phyloP scores from a whole-genome alignment of 257 asterid genomes.

The Salvia rosmarinus region DNA sequence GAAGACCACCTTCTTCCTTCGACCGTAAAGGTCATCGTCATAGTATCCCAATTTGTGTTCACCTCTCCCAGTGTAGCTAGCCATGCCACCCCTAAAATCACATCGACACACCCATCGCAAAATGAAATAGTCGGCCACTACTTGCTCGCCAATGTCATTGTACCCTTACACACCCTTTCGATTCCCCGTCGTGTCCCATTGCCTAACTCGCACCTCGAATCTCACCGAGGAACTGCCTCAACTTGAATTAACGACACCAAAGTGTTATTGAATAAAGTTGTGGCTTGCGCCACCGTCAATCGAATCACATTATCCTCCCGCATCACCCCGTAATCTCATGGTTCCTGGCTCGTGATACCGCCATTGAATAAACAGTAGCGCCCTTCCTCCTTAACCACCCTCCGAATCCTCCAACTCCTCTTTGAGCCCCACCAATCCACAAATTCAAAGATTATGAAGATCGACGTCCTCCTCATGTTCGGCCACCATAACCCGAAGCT shows the following conservation, averaged over 20 bases:
- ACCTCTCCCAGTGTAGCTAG: background rate
- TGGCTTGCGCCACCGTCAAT: background rate
- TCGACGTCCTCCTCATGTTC: background rate
- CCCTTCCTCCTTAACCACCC: background rate
- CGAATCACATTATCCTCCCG: background rate
- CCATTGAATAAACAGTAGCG: background rate
- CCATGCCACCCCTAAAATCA: background rate
- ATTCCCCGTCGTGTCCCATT: background rate
- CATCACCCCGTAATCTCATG: background rate
- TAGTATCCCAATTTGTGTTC: background rate
- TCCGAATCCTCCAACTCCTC: background rate
- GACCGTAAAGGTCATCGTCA: background rate
- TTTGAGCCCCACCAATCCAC: background rate
- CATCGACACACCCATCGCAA: too few species aligned
- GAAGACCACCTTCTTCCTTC: background rate
- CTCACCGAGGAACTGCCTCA: background rate
- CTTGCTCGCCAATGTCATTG: background rate
- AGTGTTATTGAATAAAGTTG: background rate
- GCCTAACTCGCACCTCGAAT: background rate
- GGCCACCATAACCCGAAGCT: background rate
- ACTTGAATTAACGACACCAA: background rate
- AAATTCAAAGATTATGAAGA: background rate
- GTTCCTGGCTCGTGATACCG: background rate
- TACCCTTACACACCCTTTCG: background rate
- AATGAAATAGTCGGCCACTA: background rate